Evolutionary conservation across 176 grass and related monocot genomes (phyloP), one percentile per base, ranked within the genome.

Genomic region (Zea luxurians): DNA sequence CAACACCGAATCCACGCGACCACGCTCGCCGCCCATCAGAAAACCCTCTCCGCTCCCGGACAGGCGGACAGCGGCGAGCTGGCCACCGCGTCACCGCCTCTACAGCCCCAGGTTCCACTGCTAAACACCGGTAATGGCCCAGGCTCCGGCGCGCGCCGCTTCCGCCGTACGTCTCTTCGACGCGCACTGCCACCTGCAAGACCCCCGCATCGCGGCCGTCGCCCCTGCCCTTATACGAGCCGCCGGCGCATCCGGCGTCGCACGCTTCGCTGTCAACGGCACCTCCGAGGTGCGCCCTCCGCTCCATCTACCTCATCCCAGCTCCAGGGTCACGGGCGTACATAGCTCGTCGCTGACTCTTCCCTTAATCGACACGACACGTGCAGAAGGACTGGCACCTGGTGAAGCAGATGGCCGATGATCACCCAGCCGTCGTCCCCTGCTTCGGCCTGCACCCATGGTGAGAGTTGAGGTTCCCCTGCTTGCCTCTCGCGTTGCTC

Each of bases 151-250:
- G 17, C 47, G 55, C 21, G 79, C 79, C 35, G 79, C 71, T 57
- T 73, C 70, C 63, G 16, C 71, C 53, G 61, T 87, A 21, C 89
- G 64, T 61, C 59, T 94, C 61, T 97, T 97, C 83, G 87, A 97
- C 64, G 94, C 82, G 13, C 94, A 97, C 87, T 97, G 91, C 85
- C 94, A 93, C 82, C 94, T 97, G 54, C 91, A 93, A 75, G 91
- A 97, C 41, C 75, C 70, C n/a, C 86, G 91, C 65, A 68, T 97
- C 72, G 65, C 69, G n/a, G 59, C 77, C 55, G 74, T 70, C 4
- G 89, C 85, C 41, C 89, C 89, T 6, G 58, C 72, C 16, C 89
- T 94, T 80, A 83, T 98, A 61, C 73, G 87, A 58, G 79, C 89
- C 16, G 87, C 91, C 61, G 8, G 80, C 37, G 83, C 85, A 38